A percentile compares a stretch with the other conserved stretches of the same genome.
Conservation (phyloP, 1,284 basidiomycete species). For the Leccinum subrobustum region DNA sequence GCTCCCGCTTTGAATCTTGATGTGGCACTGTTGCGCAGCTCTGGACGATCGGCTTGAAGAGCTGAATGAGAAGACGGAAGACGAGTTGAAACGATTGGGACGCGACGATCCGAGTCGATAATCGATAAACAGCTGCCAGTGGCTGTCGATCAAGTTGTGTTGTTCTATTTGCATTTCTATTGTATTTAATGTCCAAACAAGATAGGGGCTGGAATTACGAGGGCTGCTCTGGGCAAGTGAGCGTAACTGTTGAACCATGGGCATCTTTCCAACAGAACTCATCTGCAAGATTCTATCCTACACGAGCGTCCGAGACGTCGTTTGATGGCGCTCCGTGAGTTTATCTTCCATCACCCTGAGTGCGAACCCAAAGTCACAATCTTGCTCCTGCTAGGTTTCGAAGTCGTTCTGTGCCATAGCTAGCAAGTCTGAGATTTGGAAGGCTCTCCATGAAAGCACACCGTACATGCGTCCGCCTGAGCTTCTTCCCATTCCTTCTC, state of each 20-base stretch:
- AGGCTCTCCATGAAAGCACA: neutral
- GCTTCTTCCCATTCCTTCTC: neutral
- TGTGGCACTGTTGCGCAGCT: too few relatives aligned
- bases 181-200: too few relatives aligned
- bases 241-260: neutral
- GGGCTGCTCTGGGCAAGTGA: too few relatives aligned
- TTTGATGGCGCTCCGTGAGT: neutral
- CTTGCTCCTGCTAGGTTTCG: neutral
- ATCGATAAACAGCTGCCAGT: too few relatives aligned
- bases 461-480: neutral
- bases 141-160: too few relatives aligned
- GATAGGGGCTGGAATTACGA: too few relatives aligned
- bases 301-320: neutral
- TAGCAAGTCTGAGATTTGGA: neutral
- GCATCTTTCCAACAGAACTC: neutral
- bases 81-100: too few relatives aligned
- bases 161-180: too few relatives aligned
- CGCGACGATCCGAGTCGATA: too few relatives aligned
- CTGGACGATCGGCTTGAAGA: too few relatives aligned
- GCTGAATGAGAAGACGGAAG: too few relatives aligned
- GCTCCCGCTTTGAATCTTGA: too few relatives aligned
- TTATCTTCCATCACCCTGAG: neutral
- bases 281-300: neutral
- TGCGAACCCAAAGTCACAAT: neutral
- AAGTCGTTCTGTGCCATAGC: neutral